Evolutionary conservation across 768 basidiomycete genomes (phyloP), one percentile per base, ranked within the genome.

Genomic region (Russula griseocarnosa): DNA sequence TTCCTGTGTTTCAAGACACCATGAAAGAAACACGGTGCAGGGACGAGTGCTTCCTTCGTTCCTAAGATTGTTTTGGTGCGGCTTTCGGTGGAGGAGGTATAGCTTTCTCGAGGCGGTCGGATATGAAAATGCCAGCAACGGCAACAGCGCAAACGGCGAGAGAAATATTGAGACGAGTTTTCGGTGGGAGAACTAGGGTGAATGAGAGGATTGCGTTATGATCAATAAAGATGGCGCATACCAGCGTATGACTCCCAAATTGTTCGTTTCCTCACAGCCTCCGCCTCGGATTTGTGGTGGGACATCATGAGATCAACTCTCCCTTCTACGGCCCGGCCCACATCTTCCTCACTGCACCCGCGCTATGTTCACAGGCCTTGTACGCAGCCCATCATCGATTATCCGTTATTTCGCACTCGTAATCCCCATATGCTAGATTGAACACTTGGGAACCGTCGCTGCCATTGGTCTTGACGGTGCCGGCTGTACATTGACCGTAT

Each of bases 401-500:
- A 32, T 13, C 36, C 36, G 36, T 36, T 36, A 36, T 49, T 28
- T 61, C 34, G 20, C 52, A 62, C 61, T 65, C 36, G 20, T 50
- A 24, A 61, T 42, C 20, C 57, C 20, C 55, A 10, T 62, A n/a
- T 42, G 11, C 49, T 60, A 95, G 94, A 90, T 98, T 66, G 94
- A 99, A 78, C 93, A 92, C 72, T 79, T 94, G 14, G 93, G 94
- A 50, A 84, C 80, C 0, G 85, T 99, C 42, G 77, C 82, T 16
- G 77, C 79, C 63, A 84, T 94, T 68, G 76, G 78, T 26, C 79
- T 79, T 40, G 88, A 93, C 69, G 75, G 74, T 18, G 85, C 85
- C 16, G 94, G 96, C 8, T 97, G 92, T 76, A 87, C 87, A 3
- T 79, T 98, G 54, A 88, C 84, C 11, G 87, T 99, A 73, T 77